Conservation (phyloP, 2,329 filamentous ascomycete species). For the Cryphonectria carpinicola region DNA sequence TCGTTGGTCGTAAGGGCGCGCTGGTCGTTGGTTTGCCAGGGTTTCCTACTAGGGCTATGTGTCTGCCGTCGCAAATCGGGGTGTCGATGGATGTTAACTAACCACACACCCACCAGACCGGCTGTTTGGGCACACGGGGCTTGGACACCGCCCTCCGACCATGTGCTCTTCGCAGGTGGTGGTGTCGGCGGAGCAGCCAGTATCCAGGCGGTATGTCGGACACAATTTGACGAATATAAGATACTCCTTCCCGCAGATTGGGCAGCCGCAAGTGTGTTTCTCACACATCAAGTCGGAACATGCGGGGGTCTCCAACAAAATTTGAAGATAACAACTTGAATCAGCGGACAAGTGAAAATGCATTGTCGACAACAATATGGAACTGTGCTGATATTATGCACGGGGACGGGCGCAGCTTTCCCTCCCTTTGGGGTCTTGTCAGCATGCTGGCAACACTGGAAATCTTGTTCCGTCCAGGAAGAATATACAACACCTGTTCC, state of each 20-base stretch:
- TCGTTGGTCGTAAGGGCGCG: background rate
- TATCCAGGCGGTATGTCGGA: slow-evolving; percentile 52
- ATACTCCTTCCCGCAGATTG: slow-evolving; percentile 63
- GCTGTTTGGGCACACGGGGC: slow-evolving; percentile 62
- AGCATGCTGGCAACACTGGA: slow-evolving; percentile 19
- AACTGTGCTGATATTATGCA: slow-evolving; percentile 6
- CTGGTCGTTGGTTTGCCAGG: slow-evolving; percentile 8
- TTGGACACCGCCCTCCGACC: slow-evolving; percentile 60
- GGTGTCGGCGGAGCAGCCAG: slow-evolving; percentile 52
- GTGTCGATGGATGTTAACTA: slow-evolving; percentile 46
- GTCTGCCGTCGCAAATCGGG: background rate
- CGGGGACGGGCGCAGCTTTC: slow-evolving; percentile 8
- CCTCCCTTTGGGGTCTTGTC: slow-evolving; percentile 17
- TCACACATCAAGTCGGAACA: slow-evolving; percentile 57
- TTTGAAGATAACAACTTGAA: slow-evolving; percentile 29
- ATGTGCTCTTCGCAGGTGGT: slow-evolving; percentile 47
- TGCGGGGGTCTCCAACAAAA: slow-evolving; percentile 9
- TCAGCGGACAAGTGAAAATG: slow-evolving; percentile 10
- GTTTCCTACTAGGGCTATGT: background rate
- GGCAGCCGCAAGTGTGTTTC: slow-evolving; percentile 60
- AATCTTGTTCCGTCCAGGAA: background rate
- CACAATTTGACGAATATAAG: slow-evolving; percentile 63
- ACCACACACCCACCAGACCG: slow-evolving; percentile 58
- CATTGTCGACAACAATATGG: slow-evolving; percentile 17
- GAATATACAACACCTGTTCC: slow-evolving; percentile 6